Percentiles rank a stretch among this genome's conserved stretches.
These are phyloP conservation scores for Nemania sp. DNA, from an alignment of 2,329 filamentous ascomycete genomes.

Conservation along the genomic window DNA sequence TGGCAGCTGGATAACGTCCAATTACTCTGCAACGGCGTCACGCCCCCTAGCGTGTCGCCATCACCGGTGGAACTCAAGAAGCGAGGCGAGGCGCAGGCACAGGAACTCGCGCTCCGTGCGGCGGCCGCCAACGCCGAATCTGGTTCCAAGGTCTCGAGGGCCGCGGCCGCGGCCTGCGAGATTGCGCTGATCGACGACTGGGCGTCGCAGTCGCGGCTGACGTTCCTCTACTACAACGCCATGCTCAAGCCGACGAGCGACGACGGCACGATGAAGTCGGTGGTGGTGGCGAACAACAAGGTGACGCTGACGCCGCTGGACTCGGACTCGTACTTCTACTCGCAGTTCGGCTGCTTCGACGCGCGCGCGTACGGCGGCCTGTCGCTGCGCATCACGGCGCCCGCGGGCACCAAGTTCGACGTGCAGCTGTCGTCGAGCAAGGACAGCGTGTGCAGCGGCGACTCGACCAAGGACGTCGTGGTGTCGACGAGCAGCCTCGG, in stretches of 20 bases:
- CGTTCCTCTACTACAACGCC: slow-evolving; percentile 65
- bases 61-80: slow-evolving; percentile 5
- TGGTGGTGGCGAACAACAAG: slow-evolving; percentile 55
- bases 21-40: slow-evolving; percentile 46
- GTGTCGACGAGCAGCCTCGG: slow-evolving; percentile 55
- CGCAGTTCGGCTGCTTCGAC: slow-evolving; percentile 59
- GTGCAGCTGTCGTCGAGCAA: slow-evolving; percentile 55
- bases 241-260: slow-evolving; percentile 59
- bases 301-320: slow-evolving; percentile 56
- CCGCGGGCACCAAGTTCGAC: slow-evolving; percentile 54
- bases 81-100: slow-evolving; percentile 11
- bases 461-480: slow-evolving; percentile 41
- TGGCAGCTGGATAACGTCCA: slow-evolving; percentile 56
- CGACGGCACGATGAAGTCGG: slow-evolving; percentile 60
- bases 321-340: slow-evolving; percentile 61
- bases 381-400: slow-evolving; percentile 58
- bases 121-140: neutral
- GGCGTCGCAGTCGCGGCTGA: slow-evolving; percentile 64
- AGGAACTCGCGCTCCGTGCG: slow-evolving; percentile 21
- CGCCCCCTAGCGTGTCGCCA: slow-evolving; percentile 25
- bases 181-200: slow-evolving; percentile 62
- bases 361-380: slow-evolving; percentile 58
- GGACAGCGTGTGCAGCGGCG: slow-evolving; percentile 47
- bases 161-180: slow-evolving; percentile 39
- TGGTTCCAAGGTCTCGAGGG: neutral